These are phyloP conservation scores for Casuarina cunninghamiana DNA, from an alignment of 306 rosid species.

Conservation along the genomic window DNA sequence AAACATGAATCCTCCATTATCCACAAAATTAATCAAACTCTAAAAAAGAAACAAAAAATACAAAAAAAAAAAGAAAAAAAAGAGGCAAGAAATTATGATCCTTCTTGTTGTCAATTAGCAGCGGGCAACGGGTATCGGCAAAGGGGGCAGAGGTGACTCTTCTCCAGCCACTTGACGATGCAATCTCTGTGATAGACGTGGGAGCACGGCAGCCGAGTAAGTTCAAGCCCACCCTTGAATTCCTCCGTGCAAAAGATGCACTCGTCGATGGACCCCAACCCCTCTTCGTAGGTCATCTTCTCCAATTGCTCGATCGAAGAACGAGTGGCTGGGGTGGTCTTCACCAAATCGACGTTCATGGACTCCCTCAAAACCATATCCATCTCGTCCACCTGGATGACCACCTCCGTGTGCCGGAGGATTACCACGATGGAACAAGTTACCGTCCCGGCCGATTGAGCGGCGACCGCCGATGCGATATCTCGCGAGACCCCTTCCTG, in stretches of 20 bases:
- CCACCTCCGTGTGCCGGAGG: too few species aligned
- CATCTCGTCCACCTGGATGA: neutral
- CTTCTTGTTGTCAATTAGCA: neutral
- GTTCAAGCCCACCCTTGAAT: neutral
- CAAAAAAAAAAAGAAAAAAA: too few species aligned
- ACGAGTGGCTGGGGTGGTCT: neutral
- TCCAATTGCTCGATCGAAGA: neutral
- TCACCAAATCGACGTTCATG: neutral
- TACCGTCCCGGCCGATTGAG: too few species aligned
- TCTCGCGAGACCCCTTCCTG: too few species aligned
- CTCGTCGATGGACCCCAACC: too few species aligned
- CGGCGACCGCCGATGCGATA: too few species aligned
- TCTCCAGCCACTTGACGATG: neutral
- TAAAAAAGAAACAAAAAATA: too few species aligned
- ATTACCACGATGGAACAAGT: too few species aligned
- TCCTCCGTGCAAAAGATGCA: neutral
- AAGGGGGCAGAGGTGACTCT: neutral
- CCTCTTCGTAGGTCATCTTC: neutral
- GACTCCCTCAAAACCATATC: neutral
- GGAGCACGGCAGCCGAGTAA: neutral
- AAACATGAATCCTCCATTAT: too few species aligned
- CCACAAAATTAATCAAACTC: too few species aligned
- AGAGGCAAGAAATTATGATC: too few species aligned
- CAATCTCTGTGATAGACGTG: slow-evolving; percentile 1
- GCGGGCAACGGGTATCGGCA: neutral